phyloP scores from a whole-genome alignment of 345 rosid genomes.

The Syzygium aromaticum region DNA sequence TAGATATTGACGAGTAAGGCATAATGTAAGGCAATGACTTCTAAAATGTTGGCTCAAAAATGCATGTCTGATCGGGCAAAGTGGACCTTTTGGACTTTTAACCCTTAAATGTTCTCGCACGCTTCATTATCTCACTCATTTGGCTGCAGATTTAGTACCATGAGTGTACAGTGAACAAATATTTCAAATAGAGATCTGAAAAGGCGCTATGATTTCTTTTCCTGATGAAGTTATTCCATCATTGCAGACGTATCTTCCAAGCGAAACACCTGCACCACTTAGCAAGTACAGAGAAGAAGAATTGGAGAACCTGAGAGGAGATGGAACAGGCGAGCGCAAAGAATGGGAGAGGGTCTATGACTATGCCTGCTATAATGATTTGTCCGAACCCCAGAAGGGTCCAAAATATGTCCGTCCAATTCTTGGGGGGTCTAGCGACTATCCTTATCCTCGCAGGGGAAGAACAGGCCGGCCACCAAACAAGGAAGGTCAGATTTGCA shows the following conservation, averaged over 20 bases:
- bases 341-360: slow-evolving; percentile 84
- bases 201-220: neutral
- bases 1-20: neutral
- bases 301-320: slow-evolving; percentile 54
- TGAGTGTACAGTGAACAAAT: neutral
- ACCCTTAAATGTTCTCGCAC: neutral
- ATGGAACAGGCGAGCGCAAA: slow-evolving; percentile 55
- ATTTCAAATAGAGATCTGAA: neutral
- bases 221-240: neutral
- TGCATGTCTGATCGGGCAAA: neutral
- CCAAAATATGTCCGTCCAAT: slow-evolving; percentile 46
- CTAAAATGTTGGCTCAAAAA: neutral
- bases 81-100: neutral
- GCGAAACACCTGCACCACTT: slow-evolving; percentile 47
- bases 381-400: slow-evolving; percentile 45
- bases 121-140: neutral
- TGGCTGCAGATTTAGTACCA: neutral
- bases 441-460: slow-evolving; percentile 89
- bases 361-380: slow-evolving; percentile 76
- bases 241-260: slow-evolving; percentile 69
- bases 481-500: slow-evolving; percentile 16
- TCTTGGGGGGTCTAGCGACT: slow-evolving; percentile 63
- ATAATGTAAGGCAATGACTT: neutral
- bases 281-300: slow-evolving; percentile 58
- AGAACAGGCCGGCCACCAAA: slow-evolving; percentile 63